Evolutionary conservation across 225 moss, liverwort and hornwort species (phyloP), one percentile per base, ranked within the genome.

Genomic region (Sphagnum tenellum): DNA sequence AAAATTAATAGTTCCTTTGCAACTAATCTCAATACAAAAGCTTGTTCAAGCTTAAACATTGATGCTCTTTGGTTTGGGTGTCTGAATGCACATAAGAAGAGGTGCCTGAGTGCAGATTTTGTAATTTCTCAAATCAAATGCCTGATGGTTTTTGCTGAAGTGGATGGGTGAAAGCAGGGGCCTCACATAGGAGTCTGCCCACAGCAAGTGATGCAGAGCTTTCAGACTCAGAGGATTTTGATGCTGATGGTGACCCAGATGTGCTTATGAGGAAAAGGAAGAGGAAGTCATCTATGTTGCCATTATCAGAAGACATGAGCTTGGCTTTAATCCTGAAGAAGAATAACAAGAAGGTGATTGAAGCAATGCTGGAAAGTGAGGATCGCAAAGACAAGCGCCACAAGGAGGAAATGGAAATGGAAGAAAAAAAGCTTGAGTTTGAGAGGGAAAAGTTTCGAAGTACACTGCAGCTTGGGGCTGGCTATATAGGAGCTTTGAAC

Each of bases 301-400:
- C 76, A 52, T 44, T 71, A 6, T 70, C 78, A 56, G 71, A 81
- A 57, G 81, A 79, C 47, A 77, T 69, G 9, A 79, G 77, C 5
- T 67, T 82, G 46, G 79, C 78, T 53, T 86, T 73, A 2, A 76
- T 79, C 67, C 51, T 86, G 53, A 83, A 84, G 69, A 67, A 72
- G 65, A 84, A 84, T 45, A 87, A 89, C 47, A 75, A 71, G 59
- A 75, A 82, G 60, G 78, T 89, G 44, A 69, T 89, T 13, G 81
- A 74, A 67, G 86, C 86, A 8, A 89, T 89, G 84, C 77, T 87
- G 79, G 79, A 79, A 56, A 81, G 79, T 69, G 89, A 89, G 66
- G 74, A 89, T 60, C 84, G 89, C 12, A 89, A 86, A 67, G 89
- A 89, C 63, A 89, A 87, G 67, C 86, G 89, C 29, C 89, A 89